Percentiles rank a stretch among this genome's conserved stretches.
Evolutionary conservation across 2,329 filamentous ascomycete genomes (phyloP).

Genomic region (Botryotinia convoluta): DNA sequence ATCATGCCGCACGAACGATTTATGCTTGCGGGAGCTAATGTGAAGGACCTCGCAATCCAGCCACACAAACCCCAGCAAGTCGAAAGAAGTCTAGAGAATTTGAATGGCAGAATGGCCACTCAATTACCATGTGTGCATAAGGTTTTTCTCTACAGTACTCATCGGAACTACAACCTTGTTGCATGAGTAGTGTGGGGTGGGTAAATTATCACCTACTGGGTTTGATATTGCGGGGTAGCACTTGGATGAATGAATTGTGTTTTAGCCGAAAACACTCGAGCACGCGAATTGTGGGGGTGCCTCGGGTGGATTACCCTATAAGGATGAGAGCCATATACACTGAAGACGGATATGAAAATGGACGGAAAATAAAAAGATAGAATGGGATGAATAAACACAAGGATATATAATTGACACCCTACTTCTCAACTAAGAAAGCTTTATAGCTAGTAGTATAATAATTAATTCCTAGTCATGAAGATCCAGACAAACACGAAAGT

Average conservation of each 20-base stretch:
- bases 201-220: neutral
- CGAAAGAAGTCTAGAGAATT: neutral
- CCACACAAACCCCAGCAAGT: neutral
- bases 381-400: neutral
- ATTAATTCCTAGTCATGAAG: too few species aligned
- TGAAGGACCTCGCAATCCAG: neutral
- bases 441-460: neutral
- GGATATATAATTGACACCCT: neutral
- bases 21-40: neutral
- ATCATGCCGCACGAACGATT: neutral
- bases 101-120: constrained; percentile 1
- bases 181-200: neutral
- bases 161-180: neutral
- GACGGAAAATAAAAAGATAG: too few species aligned
- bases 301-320: neutral
- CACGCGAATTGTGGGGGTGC: neutral
- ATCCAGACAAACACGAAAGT: neutral
- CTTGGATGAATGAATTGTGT: neutral
- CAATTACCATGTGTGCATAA: constrained; percentile 1
- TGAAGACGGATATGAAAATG: neutral
- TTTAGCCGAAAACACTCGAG: neutral
- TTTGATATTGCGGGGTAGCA: constrained; percentile 7
- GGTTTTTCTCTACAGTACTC: neutral
- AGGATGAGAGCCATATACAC: neutral
- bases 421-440: neutral